Base-by-base conservation (phyloP, 2,329 filamentous ascomycete species). In the Exophiala sideris region DNA sequence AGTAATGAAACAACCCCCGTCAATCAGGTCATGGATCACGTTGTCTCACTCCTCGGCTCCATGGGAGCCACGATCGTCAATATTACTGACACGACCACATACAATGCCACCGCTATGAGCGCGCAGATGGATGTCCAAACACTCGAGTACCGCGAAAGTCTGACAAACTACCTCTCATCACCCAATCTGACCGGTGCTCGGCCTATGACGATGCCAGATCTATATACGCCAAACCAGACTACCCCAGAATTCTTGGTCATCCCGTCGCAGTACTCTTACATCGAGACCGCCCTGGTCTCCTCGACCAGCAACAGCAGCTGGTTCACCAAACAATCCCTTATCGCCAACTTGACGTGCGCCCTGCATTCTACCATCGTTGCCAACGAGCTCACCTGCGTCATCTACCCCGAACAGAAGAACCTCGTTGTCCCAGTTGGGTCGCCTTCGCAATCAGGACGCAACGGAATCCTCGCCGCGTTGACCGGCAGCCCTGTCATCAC, bases 321-420 rank as follows among this genome's bases (percentile, higher is more conserved):
- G 63, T 61, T 69, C 2, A 45, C 62, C n/a, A 70, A 74, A 9
- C 73, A 78, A 48, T 59, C 69, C 3, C 73, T 71, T 1, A 84
- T 87, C 53, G 68, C 70, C 5, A 71, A 78, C 46, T 73, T 87
- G 11, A 83, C 77, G 3, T 65, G 73, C 1, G 69, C 75, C 0
- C 68, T 86, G 2, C 68, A 72, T n/a, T 57, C 67, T 2, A 82
- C 80, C 0, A 83, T 86, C 55, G 64, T 68, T 0, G 52, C 63
- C 0, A 70, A 82, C 57, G 56, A 67, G 0, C 71, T 87, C 11
- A 79, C 84, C 63, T 82, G 79, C 0, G 62, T 86, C 34, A 77
- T 85, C 61, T 87, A 86, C 66, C 83, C 84, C 0, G 78, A 86
- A 64, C 84, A 87, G 62, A 78, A 78, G 63, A 84, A 84, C 50